Conservation (phyloP, 169 alveolate genomes). For the Plasmodium coatneyi region DNA sequence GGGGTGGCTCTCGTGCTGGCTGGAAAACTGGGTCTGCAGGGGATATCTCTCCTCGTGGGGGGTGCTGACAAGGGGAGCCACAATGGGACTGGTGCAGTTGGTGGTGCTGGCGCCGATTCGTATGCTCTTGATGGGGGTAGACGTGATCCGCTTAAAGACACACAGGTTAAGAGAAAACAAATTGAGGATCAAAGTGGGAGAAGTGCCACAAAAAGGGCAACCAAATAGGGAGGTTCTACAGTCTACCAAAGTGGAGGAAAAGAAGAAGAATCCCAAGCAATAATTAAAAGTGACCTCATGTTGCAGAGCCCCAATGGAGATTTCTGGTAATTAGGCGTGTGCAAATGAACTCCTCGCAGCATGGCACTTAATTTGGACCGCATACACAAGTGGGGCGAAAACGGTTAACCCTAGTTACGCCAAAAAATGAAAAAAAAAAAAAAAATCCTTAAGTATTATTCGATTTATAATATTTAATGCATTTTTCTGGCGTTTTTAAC, state of each 20-base stretch:
- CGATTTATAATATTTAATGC: not conserved
- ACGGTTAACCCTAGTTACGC: not conserved
- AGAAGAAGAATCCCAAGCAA: not conserved
- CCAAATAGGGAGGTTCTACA: not conserved
- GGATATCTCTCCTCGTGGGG: conserved; percentile 33
- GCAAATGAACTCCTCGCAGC: not conserved
- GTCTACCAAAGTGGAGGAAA: not conserved
- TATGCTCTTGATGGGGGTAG: not conserved
- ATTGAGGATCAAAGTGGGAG: not conserved
- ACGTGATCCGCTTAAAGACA: not conserved
- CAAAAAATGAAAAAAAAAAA: not conserved
- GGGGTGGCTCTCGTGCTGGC: conserved; percentile 55
- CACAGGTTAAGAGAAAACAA: not conserved
- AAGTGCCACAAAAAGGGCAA: not conserved
- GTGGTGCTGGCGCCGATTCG: not conserved
- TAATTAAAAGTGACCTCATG: not conserved
- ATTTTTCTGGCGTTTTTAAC: not conserved
- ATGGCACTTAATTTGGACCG: not conserved
- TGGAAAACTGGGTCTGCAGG: conserved; percentile 65
- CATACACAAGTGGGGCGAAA: not conserved
- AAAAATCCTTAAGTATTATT: not conserved
- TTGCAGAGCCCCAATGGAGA: not conserved
- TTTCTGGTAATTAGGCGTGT: not conserved
- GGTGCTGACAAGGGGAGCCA: not conserved
- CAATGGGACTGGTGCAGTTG: not conserved